Conservation (phyloP, 345 rosid species). For the Populus nigra region DNA sequence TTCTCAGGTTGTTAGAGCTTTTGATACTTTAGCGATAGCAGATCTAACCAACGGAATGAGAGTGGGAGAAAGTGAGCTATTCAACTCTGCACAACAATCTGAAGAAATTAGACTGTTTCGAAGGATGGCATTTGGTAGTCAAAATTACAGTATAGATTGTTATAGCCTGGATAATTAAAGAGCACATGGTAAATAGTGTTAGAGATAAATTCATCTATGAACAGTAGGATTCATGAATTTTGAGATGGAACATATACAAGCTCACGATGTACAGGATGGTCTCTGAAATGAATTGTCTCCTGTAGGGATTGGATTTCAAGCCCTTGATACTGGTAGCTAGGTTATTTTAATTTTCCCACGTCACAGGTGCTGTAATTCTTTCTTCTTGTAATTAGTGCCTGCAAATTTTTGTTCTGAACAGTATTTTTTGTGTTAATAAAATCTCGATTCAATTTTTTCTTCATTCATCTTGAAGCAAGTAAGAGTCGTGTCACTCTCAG, state of each 20-base stretch:
- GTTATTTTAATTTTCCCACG: background rate
- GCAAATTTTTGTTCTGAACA: constrained; percentile 19
- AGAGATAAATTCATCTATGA: constrained; percentile 22
- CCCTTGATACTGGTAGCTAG: constrained; percentile 19
- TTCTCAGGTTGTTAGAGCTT: constrained; percentile 81
- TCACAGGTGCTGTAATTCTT: constrained; percentile 19
- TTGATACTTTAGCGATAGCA: constrained; percentile 55
- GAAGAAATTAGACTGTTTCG: constrained; percentile 79
- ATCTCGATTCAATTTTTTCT: constrained; percentile 7
- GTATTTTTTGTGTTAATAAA: constrained; percentile 7
- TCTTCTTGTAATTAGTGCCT: constrained; percentile 27
- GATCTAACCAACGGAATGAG: constrained; percentile 90
- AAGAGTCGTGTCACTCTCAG: background rate
- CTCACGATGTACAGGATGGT: background rate
- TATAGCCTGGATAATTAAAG: constrained; percentile 34
- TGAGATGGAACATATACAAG: constrained; percentile 2
- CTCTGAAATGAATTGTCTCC: constrained; percentile 9
- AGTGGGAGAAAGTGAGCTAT: constrained; percentile 79
- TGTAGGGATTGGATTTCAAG: constrained; percentile 3
- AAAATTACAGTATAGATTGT: constrained; percentile 72
- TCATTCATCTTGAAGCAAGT: background rate
- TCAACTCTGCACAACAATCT: constrained; percentile 71
- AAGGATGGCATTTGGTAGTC: constrained; percentile 91
- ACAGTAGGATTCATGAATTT: constrained; percentile 7
- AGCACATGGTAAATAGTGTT: constrained; percentile 31